Evolutionary conservation across 106 monocot species (phyloP), one percentile per base, ranked within the genome.

Genomic region (Hemerocallis citrina): DNA sequence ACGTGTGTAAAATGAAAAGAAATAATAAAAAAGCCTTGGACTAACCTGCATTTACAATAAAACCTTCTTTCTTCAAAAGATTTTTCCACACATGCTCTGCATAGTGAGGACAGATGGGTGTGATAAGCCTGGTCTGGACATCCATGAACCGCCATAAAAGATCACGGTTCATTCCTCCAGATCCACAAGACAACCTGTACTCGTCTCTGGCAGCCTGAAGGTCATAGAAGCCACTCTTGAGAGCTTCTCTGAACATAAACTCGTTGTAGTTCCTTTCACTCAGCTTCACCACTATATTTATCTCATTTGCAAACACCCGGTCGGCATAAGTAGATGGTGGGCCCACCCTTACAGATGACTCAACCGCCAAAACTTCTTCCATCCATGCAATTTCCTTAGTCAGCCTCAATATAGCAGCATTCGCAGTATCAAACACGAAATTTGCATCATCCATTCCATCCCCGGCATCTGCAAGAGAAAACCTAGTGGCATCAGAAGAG

Each of bases 371-470:
- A 22, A 82, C 59, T 35, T 86, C 82, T 68, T 86, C 82, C 82
- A 86, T 86, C 86, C 86, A 86, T 14, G 75, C 44, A 50, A 86
- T 21, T 72, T 86, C 86, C 68, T 86, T 86, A 7, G 86, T 86
- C 11, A 86, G 62, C 57, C 75, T 67, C 34, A 86, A 69, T 34
- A 86, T 78, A 25, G 86, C 86, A 59, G 86, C 77, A 77, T 86
- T 86, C 44, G 86, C 82, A 17, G 86, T 86, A 51, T 86, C 86
- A 51, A 75, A 78, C 3, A 86, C 86, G 54, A 86, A 86, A 49
- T 86, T 86, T 39, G 86, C 86, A 72, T 86, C 86, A 54, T 86
- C 86, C 86, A 86, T 78, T 81, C 86, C n/a, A n/a, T n/a, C n/a
- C n/a, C n/a, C n/a, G n/a, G n/a, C n/a, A n/a, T n/a, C n/a, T n/a